A percentile compares a stretch with the other conserved stretches of the same genome.
Conservation (phyloP, 129 eudicot genomes). For the Scalesia atractyloides region DNA sequence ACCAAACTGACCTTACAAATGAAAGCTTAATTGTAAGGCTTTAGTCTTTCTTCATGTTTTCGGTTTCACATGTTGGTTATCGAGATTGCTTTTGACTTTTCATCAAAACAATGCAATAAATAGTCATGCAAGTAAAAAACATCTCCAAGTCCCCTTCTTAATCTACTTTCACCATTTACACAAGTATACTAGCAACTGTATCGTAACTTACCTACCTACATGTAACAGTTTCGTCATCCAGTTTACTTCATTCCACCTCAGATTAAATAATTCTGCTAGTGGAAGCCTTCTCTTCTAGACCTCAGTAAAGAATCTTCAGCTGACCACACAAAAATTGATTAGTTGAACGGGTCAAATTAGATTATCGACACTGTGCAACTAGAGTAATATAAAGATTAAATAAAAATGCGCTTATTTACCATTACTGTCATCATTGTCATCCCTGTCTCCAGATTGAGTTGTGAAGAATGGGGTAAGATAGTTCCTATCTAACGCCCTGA, state of each 20-base stretch:
- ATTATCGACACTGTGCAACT: neutral
- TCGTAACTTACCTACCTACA: conserved; percentile 13
- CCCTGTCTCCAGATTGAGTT: conserved; percentile 79
- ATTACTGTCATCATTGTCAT: conserved; percentile 56
- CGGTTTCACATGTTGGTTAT: neutral
- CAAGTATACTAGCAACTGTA: conserved; percentile 12
- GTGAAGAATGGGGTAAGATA: conserved; percentile 99
- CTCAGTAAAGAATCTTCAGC: conserved; percentile 50
- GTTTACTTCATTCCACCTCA: conserved; percentile 15
- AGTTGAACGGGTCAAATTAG: neutral
- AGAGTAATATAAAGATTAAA: neutral
- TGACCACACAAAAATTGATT: neutral
- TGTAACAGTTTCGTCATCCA: conserved; percentile 15
- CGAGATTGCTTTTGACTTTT: neutral
- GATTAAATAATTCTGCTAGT: conserved; percentile 16
- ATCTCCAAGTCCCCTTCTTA: conserved; percentile 21
- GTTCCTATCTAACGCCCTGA: conserved; percentile 85
- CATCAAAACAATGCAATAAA: neutral
- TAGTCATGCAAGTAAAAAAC: conserved; percentile 12
- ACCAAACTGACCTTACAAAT: too few relatives aligned
- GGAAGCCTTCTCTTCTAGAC: conserved; percentile 60
- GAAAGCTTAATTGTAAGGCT: too few relatives aligned
- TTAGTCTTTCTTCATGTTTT: too few relatives aligned
- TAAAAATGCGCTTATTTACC: conserved; percentile 22
- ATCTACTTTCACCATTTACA: conserved; percentile 30